phyloP scores from a whole-genome alignment of 139 green algal genomes.

The Pedinophyceae sp. region DNA sequence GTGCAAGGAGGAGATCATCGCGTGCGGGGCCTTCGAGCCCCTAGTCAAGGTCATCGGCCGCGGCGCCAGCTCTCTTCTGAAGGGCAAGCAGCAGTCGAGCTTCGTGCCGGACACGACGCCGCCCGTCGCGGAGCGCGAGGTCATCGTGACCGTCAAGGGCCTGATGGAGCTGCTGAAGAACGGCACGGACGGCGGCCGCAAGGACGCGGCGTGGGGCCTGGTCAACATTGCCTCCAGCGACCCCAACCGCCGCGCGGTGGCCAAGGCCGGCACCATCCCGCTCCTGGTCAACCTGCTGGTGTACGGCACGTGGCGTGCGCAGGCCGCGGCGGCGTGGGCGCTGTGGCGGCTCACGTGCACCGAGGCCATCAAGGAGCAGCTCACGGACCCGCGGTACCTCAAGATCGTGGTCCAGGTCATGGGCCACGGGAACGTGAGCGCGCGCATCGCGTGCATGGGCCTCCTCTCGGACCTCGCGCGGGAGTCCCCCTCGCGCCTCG shows the following conservation, averaged over 20 bases:
- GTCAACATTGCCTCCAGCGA: not conserved
- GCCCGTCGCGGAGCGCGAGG: not conserved
- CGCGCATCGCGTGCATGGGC: not conserved
- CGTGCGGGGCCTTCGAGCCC: not conserved
- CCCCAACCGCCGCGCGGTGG: not conserved
- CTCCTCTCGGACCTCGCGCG: not conserved
- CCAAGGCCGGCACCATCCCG: not conserved
- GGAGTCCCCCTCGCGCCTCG: not conserved
- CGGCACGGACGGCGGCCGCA: not conserved
- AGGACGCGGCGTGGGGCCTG: not conserved
- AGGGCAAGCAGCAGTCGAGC: not conserved
- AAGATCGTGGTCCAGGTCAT: not conserved
- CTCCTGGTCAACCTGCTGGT: not conserved
- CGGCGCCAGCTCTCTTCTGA: not conserved
- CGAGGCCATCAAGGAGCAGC: not conserved
- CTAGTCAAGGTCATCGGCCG: not conserved
- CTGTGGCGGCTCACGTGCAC: not conserved
- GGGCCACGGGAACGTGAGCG: not conserved
- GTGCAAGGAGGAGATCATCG: not conserved
- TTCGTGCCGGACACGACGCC: not conserved
- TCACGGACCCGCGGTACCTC: not conserved
- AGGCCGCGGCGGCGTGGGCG: not conserved
- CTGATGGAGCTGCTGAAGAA: not conserved
- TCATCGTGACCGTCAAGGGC: not conserved
- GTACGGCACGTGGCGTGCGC: not conserved